Evolutionary conservation across 2,329 filamentous ascomycete species (phyloP).

Genomic region (Cercospora zeae-maydis): DNA sequence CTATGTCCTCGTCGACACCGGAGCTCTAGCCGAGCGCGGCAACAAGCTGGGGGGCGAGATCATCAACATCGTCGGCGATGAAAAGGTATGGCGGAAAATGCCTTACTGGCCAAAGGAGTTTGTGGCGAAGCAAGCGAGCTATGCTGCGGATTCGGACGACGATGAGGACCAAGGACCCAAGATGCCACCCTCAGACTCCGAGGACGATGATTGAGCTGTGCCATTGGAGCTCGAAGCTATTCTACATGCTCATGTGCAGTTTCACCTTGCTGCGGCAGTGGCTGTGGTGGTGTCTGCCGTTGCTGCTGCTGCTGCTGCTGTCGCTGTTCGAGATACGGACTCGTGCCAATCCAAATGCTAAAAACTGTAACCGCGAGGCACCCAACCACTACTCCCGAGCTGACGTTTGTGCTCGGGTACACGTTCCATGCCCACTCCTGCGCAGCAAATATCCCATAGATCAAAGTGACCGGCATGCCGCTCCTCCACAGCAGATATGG

Average conservation of each 20-base stretch:
- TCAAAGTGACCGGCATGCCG: conserved; percentile 62
- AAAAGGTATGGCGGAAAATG: conserved; percentile 87
- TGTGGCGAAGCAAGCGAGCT: conserved; percentile 53
- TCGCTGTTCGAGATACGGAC: conserved; percentile 12
- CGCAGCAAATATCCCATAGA: conserved; percentile 66
- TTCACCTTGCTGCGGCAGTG: neutral
- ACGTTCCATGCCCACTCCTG: conserved; percentile 96
- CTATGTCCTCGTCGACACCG: conserved; percentile 77
- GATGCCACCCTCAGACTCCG: conserved; percentile 36
- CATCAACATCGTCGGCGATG: conserved; percentile 85
- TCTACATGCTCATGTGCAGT: conserved; percentile 17
- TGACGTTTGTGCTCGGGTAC: conserved; percentile 71
- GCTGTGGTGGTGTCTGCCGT: conserved; percentile 4
- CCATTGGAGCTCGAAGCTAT: conserved; percentile 6
- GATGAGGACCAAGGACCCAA: conserved; percentile 53
- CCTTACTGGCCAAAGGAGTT: conserved; percentile 64
- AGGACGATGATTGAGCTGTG: conserved; percentile 20
- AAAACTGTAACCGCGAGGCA: conserved; percentile 65
- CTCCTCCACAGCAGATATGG: conserved; percentile 83
- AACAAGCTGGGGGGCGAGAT: conserved; percentile 86
- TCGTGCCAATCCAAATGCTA: conserved; percentile 51
- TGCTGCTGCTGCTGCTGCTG: neutral
- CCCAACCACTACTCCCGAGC: conserved; percentile 66
- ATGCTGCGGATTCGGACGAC: conserved; percentile 66
- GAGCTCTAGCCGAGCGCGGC: conserved; percentile 60